These are phyloP conservation scores for Fonsecaea multimorphosa DNA, from an alignment of 2,329 filamentous ascomycete species.

Conservation along the genomic window DNA sequence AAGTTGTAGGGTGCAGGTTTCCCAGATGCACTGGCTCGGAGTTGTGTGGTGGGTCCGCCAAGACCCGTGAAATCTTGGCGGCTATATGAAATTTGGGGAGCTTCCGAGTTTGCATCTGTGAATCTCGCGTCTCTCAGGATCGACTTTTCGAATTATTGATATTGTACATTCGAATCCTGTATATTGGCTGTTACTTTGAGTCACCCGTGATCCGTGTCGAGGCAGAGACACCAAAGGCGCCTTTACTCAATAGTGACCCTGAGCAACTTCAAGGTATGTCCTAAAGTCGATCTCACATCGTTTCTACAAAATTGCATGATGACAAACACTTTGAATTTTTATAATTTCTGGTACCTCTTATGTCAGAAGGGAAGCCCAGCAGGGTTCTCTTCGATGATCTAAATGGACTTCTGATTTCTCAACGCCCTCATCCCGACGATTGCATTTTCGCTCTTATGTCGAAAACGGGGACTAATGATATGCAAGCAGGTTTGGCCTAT, in stretches of 20 bases:
- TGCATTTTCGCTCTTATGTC: neutral
- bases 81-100: neutral
- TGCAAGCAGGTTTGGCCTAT: neutral
- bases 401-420: constrained; percentile 78
- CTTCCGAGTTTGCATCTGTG: neutral
- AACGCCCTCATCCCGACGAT: neutral
- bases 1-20: constrained; percentile 5
- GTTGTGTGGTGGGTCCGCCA: constrained; percentile 17
- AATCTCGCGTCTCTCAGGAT: neutral
- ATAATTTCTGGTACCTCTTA: constrained; percentile 98
- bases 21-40: neutral
- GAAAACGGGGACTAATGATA: neutral
- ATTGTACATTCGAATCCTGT: neutral
- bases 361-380: constrained; percentile 66
- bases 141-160: neutral
- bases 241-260: neutral
- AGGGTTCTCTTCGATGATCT: constrained; percentile 73
- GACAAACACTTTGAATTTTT: constrained; percentile 64
- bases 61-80: constrained; percentile 20
- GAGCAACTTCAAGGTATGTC: constrained; percentile 16
- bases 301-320: constrained; percentile 62
- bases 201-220: neutral
- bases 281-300: neutral
- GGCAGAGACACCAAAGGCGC: neutral
- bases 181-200: neutral